Evolutionary conservation across 257 asterid genomes (phyloP).

Genomic region (Ophiorrhiza pumila): DNA sequence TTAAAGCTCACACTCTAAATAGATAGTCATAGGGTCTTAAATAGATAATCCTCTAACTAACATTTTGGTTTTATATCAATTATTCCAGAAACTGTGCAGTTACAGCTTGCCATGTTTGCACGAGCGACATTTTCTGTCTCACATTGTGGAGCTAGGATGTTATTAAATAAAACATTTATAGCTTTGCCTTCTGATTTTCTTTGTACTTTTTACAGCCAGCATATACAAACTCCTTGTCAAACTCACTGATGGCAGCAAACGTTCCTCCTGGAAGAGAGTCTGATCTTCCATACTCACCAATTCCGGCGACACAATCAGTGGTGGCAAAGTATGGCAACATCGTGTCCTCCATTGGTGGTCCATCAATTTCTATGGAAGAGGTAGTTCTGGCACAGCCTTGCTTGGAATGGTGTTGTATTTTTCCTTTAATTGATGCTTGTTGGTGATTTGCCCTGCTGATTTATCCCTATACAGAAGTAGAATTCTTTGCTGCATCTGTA

Average conservation of each 20-base stretch:
- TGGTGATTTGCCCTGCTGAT: not conserved
- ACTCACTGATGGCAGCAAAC: slow-evolving; percentile 52
- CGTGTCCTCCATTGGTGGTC: slow-evolving; percentile 47
- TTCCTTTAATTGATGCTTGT: not conserved
- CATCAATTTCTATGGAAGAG: slow-evolving; percentile 72
- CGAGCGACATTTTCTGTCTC: not conserved
- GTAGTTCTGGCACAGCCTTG: slow-evolving; percentile 26
- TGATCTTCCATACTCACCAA: slow-evolving; percentile 60
- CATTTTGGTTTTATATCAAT: not conserved
- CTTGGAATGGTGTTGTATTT: not conserved
- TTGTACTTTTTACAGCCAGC: slow-evolving; percentile 38
- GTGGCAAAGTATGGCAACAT: slow-evolving; percentile 56
- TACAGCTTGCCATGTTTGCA: not conserved
- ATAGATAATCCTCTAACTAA: too few relatives aligned
- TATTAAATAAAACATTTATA: too few relatives aligned
- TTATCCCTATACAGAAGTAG: not conserved
- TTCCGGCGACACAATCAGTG: slow-evolving; percentile 50
- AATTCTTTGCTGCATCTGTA: not conserved
- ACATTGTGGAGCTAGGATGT: not conserved
- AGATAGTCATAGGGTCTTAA: too few relatives aligned
- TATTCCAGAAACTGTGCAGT: not conserved
- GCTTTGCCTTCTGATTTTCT: slow-evolving; percentile 13
- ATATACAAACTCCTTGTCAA: slow-evolving; percentile 54
- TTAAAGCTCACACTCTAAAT: too few relatives aligned
- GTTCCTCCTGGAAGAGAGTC: slow-evolving; percentile 60